Evolutionary conservation across 768 basidiomycete species (phyloP).

Genomic region (Strobilomyces dryophilus): DNA sequence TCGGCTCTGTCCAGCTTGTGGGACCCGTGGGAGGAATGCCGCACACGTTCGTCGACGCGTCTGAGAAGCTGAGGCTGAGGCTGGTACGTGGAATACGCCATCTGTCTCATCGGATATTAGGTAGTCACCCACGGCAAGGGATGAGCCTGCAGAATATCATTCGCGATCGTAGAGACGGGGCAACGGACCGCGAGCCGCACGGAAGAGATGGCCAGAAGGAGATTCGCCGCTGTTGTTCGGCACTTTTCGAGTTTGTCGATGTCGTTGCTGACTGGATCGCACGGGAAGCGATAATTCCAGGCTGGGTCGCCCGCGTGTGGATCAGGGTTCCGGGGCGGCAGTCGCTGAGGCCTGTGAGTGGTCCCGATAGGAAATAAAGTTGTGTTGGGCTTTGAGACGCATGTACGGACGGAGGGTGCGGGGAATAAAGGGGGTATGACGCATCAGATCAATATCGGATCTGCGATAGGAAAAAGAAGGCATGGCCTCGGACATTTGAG

Average conservation of each 20-base stretch:
- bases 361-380: not conserved
- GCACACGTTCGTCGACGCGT: conserved; percentile 37
- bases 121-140: conserved; percentile 44
- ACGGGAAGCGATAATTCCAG: conserved; percentile 73
- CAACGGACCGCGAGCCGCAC: conserved; percentile 51
- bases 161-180: conserved; percentile 46
- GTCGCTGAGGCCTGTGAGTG: no score
- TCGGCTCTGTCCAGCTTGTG: conserved; percentile 58
- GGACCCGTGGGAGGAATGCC: conserved; percentile 44
- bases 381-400: conserved; percentile 44
- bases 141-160: conserved; percentile 67
- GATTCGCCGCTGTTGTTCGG: conserved; percentile 5
- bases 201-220: conserved; percentile 59
- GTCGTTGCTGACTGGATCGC: conserved; percentile 28
- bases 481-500: conserved; percentile 24
- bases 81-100: conserved; percentile 17
- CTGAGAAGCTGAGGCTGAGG: conserved; percentile 28
- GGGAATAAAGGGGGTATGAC: conserved; percentile 28
- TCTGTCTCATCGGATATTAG: not conserved
- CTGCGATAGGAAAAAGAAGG: conserved; percentile 29
- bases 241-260: conserved; percentile 10
- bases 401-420: conserved; percentile 34
- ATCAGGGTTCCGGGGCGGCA: no score
- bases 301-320: no score
- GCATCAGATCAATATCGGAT: conserved; percentile 33